Conservation (phyloP, 2,329 filamentous ascomycete genomes). For the Nigrospora oryzae region DNA sequence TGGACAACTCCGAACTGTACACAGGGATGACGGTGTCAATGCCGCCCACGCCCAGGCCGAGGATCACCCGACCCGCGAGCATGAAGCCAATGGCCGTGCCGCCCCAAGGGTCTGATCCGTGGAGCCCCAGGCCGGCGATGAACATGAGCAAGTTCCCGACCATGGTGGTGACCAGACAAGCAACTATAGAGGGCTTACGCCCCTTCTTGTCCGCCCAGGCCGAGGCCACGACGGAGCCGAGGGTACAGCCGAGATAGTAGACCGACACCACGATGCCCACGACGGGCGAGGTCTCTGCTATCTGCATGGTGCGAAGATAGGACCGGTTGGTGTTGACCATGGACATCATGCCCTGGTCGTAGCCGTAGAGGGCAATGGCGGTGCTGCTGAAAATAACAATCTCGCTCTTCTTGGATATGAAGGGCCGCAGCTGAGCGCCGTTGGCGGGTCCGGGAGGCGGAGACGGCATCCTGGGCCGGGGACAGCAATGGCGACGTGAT, state of each 20-base stretch:
- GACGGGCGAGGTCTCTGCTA: constrained; percentile 36
- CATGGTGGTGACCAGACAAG: constrained; percentile 41
- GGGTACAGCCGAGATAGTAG: constrained; percentile 54
- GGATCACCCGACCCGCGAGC: constrained; percentile 17
- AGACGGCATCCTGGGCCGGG: constrained; percentile 16
- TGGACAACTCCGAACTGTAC: constrained; percentile 47
- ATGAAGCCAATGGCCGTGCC: constrained; percentile 37
- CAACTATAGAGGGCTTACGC: constrained; percentile 46
- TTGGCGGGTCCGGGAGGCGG: constrained; percentile 13
- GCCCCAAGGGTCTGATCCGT: constrained; percentile 27
- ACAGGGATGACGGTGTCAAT: constrained; percentile 54
- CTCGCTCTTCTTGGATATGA: constrained; percentile 22
- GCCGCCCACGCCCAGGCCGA: constrained; percentile 45
- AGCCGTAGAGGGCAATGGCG: constrained; percentile 26
- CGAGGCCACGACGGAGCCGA: constrained; percentile 49
- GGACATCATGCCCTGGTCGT: constrained; percentile 27
- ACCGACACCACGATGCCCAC: constrained; percentile 53
- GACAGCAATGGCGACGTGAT: too few species aligned
- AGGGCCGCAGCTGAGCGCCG: constrained; percentile 9
- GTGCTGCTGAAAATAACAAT: constrained; percentile 28
- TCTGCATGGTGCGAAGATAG: constrained; percentile 50
- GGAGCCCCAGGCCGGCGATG: constrained; percentile 39
- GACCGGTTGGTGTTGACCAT: constrained; percentile 24
- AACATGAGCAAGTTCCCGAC: constrained; percentile 55
- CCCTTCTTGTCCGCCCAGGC: constrained; percentile 43